Evolutionary conservation across 2,329 filamentous ascomycete genomes (phyloP), one percentile per base, ranked within the genome.

Genomic region (Aspergillus fumigatiaffinis): DNA sequence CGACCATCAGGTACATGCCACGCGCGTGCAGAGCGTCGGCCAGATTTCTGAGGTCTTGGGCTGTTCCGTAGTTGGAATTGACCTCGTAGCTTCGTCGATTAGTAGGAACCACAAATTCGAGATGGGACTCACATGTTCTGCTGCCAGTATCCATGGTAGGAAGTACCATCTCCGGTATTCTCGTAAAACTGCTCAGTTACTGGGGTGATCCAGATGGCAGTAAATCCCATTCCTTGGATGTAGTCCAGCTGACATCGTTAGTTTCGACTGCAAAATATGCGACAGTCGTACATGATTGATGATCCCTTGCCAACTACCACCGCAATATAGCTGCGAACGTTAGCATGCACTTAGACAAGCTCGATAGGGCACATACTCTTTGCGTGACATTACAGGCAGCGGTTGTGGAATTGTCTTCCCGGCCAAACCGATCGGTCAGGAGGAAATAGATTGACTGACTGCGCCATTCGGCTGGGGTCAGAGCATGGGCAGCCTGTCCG

Each of bases 1-100:
- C 83, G 2, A 86, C 74, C 83, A 86, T 86, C 46, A 86, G 69
- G 62, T 82, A 83, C 82, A 85, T 86, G 20, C 72, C 78, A 17
- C 82, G 76, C 26, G 69, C 68, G 64, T 87, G 84, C 2, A 85
- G 70, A 2, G 80, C 82, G n/a, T 73, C 69, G 3, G 85, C 77
- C 8, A 89, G 76, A 4, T 75, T 77, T 61, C 80, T 79, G 54
- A 89, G 76, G 62, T 89, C 86, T n/a, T 81, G 73, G 2, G 77
- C 76, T 0, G 82, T 82, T 29, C 86, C 86, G 60, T 83, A 85
- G 57, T 83, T 77, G 1, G 77, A 59, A 63, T 89, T 87, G 56
- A 88, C 68, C n/a, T 72, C 63, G 62, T 80, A 79, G 17, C 68
- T 71, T 25, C 1, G 20, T 9, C 2, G 8, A 12, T n/a, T 26